Evolutionary conservation across 2,329 filamentous ascomycete species (phyloP), one percentile per base, ranked within the genome.

Genomic region (Claviceps sp.): DNA sequence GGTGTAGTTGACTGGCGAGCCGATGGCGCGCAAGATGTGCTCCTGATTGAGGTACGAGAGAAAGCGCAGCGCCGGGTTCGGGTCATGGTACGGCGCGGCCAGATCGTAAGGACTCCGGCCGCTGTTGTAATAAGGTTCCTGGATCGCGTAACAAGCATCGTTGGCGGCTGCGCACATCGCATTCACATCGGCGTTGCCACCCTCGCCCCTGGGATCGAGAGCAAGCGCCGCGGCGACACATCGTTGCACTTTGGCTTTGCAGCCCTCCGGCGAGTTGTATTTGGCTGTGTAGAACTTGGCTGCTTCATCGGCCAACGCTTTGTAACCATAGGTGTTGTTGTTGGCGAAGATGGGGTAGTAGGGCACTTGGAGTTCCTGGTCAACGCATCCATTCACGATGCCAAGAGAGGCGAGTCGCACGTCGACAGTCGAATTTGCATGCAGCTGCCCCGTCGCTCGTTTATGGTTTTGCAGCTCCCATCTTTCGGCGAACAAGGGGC

Each of bases 371-470:
- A 81, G 71, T 34, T 80, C 63, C 57, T 77, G 73, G 60, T 89
- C 86, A 39, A 89, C 70, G 56, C 83, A 79, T 13, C 84, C 85
- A 62, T 89, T 87, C 53, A 87, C 70, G 53, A 89, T 84, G 22
- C 84, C 84, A 0, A 89, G 65, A 0, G 83, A 78, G 14, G 69
- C 70, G 8, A 89, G 70, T 51, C 77, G 74, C 48, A 86, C 77
- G 34, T 79, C 73, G 11, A 84, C 65, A 2, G 78, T 81, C 39
- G 66, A 70, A 54, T 75, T 75, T 17, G 61, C 65, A 8, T 73
- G 63, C 1, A 78, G 53, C 1, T 71, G 64, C 3, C 80, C 76
- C 51, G 72, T 75, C n/a, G 64, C 60, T 14, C 77, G 74, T 50
- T 70, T 70, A 17, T 69, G 62, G 57, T 88, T 89, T 65, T 88